These are phyloP conservation scores for Nitzschia sp. DNA, from an alignment of 108 stramenopile genomes.

Conservation along the genomic window DNA sequence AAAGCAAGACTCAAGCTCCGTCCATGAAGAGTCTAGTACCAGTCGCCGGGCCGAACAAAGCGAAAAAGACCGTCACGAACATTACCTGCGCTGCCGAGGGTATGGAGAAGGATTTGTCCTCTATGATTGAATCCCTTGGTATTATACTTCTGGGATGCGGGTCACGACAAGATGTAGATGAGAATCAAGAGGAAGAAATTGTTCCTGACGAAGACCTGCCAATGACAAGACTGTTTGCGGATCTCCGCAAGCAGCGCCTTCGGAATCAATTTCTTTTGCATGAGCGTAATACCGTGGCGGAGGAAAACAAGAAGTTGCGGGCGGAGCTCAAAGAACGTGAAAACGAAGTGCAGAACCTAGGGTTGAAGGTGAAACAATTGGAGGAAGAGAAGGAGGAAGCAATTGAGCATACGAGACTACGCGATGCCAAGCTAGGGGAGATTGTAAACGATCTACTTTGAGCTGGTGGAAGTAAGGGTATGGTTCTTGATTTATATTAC, in stretches of 20 bases:
- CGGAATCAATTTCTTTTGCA: constrained; percentile 1
- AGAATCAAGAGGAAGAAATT: background rate
- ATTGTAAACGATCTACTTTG: constrained; percentile 9
- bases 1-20: too few relatives aligned
- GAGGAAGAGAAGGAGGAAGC: background rate
- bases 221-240: background rate
- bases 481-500: too few relatives aligned
- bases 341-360: background rate
- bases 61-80: background rate
- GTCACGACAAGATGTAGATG: background rate
- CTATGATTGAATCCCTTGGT: background rate
- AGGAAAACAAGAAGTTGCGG: constrained; percentile 1
- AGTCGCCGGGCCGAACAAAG: too few relatives aligned
- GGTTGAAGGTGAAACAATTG: background rate
- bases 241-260: constrained; percentile 10
- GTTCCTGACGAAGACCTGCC: background rate
- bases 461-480: too few relatives aligned
- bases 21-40: too few relatives aligned
- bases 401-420: background rate
- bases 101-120: background rate
- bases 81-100: background rate
- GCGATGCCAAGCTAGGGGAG: background rate
- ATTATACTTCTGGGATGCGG: background rate
- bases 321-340: background rate
- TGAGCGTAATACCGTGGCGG: constrained; percentile 1